Percentiles rank a stretch among this genome's conserved stretches.
Conservation (phyloP, 805 yeast species). For the Lipomyces starkeyi region DNA sequence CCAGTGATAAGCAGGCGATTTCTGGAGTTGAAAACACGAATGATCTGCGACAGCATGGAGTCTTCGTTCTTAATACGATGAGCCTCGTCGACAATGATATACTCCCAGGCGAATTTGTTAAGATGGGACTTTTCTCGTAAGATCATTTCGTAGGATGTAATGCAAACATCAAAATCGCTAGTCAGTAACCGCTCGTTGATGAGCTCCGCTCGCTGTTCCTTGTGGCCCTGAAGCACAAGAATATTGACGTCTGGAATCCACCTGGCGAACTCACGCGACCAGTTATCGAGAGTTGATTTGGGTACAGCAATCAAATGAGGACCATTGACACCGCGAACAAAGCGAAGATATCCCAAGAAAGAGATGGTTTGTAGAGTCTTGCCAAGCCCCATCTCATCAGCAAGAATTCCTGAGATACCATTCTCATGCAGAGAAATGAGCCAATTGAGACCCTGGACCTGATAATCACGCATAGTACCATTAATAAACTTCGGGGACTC, state of each 20-base stretch:
- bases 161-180: conserved; percentile 85
- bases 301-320: conserved; percentile 94
- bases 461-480: conserved; percentile 87
- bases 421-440: conserved; percentile 86
- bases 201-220: conserved; percentile 68
- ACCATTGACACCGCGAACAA: conserved; percentile 77
- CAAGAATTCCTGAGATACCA: conserved; percentile 87
- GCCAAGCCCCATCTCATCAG: conserved; percentile 99
- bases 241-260: conserved; percentile 97
- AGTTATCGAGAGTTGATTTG: conserved; percentile 92
- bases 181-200: conserved; percentile 64
- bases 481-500: conserved; percentile 80
- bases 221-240: conserved; percentile 85
- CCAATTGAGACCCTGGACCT: conserved; percentile 96
- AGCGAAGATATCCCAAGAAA: conserved; percentile 85
- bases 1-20: conserved; percentile 91
- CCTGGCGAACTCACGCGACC: conserved; percentile 91
- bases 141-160: conserved; percentile 93
- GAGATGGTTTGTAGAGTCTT: conserved; percentile 94
- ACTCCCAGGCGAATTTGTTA: conserved; percentile 89
- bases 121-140: conserved; percentile 82
- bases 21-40: conserved; percentile 82
- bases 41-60: conserved; percentile 88
- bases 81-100: conserved; percentile 85
- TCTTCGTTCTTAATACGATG: conserved; percentile 96